Evolutionary conservation across 2,329 filamentous ascomycete genomes (phyloP).

Genomic region (Ascomycota sp.): DNA sequence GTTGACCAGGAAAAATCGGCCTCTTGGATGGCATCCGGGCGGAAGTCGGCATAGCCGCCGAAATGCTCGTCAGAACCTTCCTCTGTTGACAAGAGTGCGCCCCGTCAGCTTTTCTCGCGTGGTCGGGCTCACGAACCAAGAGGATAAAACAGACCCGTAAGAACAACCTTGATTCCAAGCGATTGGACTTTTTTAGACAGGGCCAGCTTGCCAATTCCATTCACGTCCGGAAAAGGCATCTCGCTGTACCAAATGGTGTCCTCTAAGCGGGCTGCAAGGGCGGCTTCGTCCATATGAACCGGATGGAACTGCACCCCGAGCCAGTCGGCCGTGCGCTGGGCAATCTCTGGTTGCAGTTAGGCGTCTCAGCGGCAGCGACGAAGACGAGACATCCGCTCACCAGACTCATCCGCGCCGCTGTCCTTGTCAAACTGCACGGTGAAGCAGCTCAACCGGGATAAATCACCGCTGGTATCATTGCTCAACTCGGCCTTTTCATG

Average conservation of each 20-base stretch:
- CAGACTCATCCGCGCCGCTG: slow-evolving; percentile 23
- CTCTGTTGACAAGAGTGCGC: slow-evolving; percentile 5
- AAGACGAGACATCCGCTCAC: not conserved
- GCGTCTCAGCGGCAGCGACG: not conserved
- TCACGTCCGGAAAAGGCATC: slow-evolving; percentile 22
- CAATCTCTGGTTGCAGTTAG: slow-evolving; percentile 8
- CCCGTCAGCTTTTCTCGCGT: too few relatives aligned
- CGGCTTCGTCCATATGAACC: slow-evolving; percentile 9
- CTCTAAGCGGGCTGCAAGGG: slow-evolving; percentile 10
- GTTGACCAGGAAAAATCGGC: slow-evolving; percentile 18
- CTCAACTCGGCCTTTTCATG: slow-evolving; percentile 25
- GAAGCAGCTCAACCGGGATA: slow-evolving; percentile 17
- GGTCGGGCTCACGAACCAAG: too few relatives aligned
- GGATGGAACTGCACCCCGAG: slow-evolving; percentile 11
- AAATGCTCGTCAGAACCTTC: slow-evolving; percentile 35
- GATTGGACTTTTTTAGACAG: slow-evolving; percentile 23
- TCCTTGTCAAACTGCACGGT: slow-evolving; percentile 29
- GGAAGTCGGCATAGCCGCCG: slow-evolving; percentile 26
- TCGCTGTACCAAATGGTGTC: slow-evolving; percentile 12
- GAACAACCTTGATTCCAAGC: slow-evolving; percentile 29
- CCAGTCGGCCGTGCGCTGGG: slow-evolving; percentile 12
- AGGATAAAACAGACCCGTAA: slow-evolving; percentile 13
- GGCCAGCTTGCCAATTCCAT: slow-evolving; percentile 28
- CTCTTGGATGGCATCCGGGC: slow-evolving; percentile 26
- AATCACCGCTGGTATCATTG: slow-evolving; percentile 6